phyloP scores from a whole-genome alignment of 2,329 filamentous ascomycete species.

The Neofusicoccum umdonicola region DNA sequence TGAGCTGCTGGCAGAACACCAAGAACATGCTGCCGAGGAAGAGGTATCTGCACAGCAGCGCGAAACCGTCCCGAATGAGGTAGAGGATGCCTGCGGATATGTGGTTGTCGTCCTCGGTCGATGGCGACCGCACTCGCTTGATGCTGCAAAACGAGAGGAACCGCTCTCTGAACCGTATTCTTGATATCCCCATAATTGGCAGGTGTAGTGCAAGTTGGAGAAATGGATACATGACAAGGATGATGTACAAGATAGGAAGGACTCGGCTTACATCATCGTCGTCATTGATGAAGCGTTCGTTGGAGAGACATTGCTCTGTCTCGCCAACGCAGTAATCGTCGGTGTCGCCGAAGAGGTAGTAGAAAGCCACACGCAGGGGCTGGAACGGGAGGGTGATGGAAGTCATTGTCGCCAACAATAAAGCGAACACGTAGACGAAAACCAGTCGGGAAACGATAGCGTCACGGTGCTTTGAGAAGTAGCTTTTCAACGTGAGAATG shows the following conservation, averaged over 20 bases:
- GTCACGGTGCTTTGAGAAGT: constrained; percentile 31
- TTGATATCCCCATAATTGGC: background rate
- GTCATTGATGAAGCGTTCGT: background rate
- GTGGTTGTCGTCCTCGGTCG: background rate
- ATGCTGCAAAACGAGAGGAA: background rate
- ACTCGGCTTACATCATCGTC: background rate
- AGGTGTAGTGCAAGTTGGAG: background rate
- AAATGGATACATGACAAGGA: background rate
- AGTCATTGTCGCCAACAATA: constrained; percentile 21
- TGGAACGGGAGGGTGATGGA: background rate
- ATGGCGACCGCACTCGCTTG: background rate
- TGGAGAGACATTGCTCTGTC: background rate
- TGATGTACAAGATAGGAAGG: background rate
- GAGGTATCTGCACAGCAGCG: background rate
- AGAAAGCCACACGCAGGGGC: background rate
- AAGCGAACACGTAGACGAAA: constrained; percentile 28
- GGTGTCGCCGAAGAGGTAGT: background rate
- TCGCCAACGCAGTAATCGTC: background rate
- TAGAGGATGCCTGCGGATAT: background rate
- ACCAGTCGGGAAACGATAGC: constrained; percentile 30
- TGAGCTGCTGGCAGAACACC: background rate
- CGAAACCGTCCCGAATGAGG: background rate
- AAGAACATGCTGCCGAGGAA: background rate
- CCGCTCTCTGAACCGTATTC: background rate
- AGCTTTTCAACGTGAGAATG: constrained; percentile 32